phyloP scores from a whole-genome alignment of 352 stramenopile species.

The Globisporangium spiculum region DNA sequence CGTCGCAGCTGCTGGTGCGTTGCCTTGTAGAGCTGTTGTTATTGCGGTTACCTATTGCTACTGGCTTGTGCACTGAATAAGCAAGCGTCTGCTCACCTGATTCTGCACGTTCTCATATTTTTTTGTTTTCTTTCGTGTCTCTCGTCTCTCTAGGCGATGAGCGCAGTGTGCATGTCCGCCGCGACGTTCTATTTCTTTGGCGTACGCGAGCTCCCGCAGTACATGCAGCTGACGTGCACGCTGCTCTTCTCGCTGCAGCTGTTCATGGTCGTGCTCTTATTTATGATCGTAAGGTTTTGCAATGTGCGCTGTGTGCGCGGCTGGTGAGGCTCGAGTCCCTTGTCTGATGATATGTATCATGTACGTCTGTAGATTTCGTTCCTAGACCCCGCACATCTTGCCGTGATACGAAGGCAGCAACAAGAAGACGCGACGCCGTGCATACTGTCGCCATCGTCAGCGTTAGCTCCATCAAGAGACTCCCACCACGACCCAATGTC shows the following conservation, averaged over 20 bases:
- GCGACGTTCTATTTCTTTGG: conserved; percentile 46
- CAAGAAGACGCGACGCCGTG: conserved; percentile 6
- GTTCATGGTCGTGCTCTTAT: conserved; percentile 21
- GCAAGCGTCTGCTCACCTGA: background rate
- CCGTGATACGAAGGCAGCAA: conserved; percentile 15
- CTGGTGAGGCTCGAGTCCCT: conserved; percentile 20
- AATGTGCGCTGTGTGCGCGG: background rate
- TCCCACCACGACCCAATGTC: conserved; percentile 2
- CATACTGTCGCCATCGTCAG: background rate
- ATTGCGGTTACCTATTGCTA: background rate
- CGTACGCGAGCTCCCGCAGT: conserved; percentile 38
- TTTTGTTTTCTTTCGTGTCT: too few species aligned
- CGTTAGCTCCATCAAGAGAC: background rate
- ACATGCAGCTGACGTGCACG: conserved; percentile 31
- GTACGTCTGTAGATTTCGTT: conserved; percentile 42
- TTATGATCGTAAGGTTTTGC: conserved; percentile 14
- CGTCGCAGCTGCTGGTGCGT: conserved; percentile 36
- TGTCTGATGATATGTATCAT: conserved; percentile 10
- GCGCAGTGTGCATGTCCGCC: conserved; percentile 31
- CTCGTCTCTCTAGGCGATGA: conserved; percentile 31
- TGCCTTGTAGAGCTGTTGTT: background rate
- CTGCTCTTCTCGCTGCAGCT: conserved; percentile 49
- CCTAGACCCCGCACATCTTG: conserved; percentile 38
- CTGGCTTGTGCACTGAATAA: background rate
- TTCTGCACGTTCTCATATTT: background rate